Evolutionary conservation across 1,284 basidiomycete species (phyloP).

Genomic region (Ceratobasidium theobromae): DNA sequence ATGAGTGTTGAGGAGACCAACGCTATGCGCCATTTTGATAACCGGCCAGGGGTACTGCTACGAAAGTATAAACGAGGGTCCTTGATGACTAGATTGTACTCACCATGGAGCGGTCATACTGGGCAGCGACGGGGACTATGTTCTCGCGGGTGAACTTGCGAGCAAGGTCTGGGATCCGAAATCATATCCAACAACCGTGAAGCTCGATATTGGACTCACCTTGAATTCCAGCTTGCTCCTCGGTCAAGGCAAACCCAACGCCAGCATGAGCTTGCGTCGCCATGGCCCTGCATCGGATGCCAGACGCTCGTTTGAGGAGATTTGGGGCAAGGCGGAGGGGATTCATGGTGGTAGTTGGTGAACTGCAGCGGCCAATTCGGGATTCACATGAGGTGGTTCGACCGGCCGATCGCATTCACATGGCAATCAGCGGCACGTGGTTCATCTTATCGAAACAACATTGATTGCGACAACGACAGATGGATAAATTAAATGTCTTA

Average conservation of each 20-base stretch:
- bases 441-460: no score
- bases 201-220: slow-evolving; percentile 34
- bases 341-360: no score
- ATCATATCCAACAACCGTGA: neutral
- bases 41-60: slow-evolving; percentile 54
- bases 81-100: slow-evolving; percentile 31
- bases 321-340: neutral
- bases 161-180: slow-evolving; percentile 47
- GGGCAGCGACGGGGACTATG: slow-evolving; percentile 52
- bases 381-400: neutral
- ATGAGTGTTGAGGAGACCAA: slow-evolving; percentile 50
- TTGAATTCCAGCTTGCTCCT: slow-evolving; percentile 45
- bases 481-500: no score
- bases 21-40: slow-evolving; percentile 52
- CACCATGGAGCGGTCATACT: slow-evolving; percentile 49
- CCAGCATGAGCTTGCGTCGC: neutral
- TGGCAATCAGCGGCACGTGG: slow-evolving; percentile 11
- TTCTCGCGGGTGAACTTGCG: slow-evolving; percentile 49
- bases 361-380: no score
- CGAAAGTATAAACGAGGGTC: neutral
- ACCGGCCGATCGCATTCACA: neutral
- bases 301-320: neutral
- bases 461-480: no score
- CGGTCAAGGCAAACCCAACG: slow-evolving; percentile 41
- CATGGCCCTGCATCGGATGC: neutral